A percentile compares a stretch with the other conserved stretches of the same genome.
Evolutionary conservation across 768 basidiomycete species (phyloP).

Genomic region (Serendipita sp.): DNA sequence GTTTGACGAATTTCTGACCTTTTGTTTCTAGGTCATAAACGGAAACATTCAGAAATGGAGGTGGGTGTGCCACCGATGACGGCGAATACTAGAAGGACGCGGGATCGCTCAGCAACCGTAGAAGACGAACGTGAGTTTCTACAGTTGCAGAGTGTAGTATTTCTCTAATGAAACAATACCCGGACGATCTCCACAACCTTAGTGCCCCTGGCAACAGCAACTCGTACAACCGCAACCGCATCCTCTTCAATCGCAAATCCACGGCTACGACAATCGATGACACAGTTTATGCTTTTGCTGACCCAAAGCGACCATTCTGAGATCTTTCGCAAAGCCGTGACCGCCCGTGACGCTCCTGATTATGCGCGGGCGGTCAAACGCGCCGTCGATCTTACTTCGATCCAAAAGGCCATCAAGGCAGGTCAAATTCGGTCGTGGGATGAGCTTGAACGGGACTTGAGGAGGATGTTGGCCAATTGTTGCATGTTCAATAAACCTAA

Average conservation of each 20-base stretch:
- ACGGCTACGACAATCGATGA: not conserved
- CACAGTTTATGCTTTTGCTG: not conserved
- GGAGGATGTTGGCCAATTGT: constrained; percentile 1
- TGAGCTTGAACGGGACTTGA: not conserved
- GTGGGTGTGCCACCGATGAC: not conserved
- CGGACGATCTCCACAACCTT: not conserved
- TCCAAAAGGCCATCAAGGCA: not conserved
- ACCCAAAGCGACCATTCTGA: not conserved
- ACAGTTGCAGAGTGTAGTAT: not conserved
- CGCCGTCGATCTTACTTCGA: not conserved
- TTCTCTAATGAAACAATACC: not conserved
- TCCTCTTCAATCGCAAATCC: not conserved
- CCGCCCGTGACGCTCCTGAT: not conserved
- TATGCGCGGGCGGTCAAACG: not conserved
- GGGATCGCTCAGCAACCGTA: not conserved
- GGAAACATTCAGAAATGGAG: constrained; percentile 3
- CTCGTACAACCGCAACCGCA: not conserved
- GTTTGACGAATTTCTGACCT: not conserved
- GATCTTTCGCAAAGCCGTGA: not conserved
- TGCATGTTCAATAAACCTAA: not conserved
- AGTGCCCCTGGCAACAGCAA: not conserved
- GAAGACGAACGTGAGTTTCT: not conserved
- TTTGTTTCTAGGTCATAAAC: not conserved
- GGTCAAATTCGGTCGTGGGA: not conserved
- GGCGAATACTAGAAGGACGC: not conserved